Base-by-base conservation (phyloP, 345 rosid genomes). In the Eucalyptus cladocalyx region DNA sequence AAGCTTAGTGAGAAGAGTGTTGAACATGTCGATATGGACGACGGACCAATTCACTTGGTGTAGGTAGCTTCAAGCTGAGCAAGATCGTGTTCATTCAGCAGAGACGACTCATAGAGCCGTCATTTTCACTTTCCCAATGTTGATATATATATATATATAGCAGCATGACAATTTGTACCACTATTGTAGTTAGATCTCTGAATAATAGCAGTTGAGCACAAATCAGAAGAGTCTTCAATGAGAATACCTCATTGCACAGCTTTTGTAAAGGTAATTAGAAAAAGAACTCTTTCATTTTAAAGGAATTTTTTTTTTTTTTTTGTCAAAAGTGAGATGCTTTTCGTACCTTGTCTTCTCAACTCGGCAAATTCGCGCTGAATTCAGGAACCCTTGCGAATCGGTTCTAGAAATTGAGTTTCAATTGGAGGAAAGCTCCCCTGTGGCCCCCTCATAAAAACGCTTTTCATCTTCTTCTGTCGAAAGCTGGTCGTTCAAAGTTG, bases 1-100 rank as follows among this genome's bases (percentile, higher is more conserved):
- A 95, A 91, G 90, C 89, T 97, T 97, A 48, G 98, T 96, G 88
- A 93, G 95, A 69, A 96, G 99, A 60, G 98, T 97, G 34, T 91
- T 96, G 88, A 95, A 24, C 80, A 96, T 94, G 99, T 93, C 98
- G 1, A 97, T 94, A 88, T 43, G 97, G 88, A 94, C 96, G 1
- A 91, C 89, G 1, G 99, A 97, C 28, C 99, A 96, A 56, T 93
- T 97, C 80, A 72, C 94, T 21, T 97, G 99, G 99, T 96, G 99
- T 89, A 92, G 89, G 60, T 24, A 56, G 60, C 51, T 90, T 87
- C 88, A 97, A 97, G 91, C 86, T 97, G 91, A 90, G 88, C 87
- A 95, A 90, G 87, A 96, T 96, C 87, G 91, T 87, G 89, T 97
- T 97, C 92, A 95, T 95, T 51, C 90, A 92, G 67, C 88, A 94